Conservation (phyloP, 2,329 filamentous ascomycete species). For the Pleurostoma richardsiae region DNA sequence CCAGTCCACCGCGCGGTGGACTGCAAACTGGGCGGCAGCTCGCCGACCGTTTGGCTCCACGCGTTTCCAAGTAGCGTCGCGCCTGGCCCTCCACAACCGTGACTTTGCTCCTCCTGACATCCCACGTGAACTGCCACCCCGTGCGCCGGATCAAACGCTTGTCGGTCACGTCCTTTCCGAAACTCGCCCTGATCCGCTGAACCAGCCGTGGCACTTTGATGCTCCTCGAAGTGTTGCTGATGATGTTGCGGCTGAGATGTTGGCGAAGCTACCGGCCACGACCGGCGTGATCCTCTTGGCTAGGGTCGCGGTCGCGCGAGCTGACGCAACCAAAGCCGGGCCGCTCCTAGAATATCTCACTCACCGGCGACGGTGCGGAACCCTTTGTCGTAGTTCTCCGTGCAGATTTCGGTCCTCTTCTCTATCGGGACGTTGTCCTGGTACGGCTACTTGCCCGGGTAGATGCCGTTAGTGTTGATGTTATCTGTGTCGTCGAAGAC, state of each 20-base stretch:
- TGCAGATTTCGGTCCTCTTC: conserved; percentile 83
- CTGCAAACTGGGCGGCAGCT: conserved; percentile 80
- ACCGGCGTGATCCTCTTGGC: conserved; percentile 78
- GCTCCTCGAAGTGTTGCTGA: conserved; percentile 74
- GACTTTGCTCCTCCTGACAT: conserved; percentile 67
- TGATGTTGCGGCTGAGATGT: conserved; percentile 73
- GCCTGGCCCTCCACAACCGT: conserved; percentile 62
- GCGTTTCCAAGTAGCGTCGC: conserved; percentile 39
- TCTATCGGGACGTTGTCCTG: conserved; percentile 67
- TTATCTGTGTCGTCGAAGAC: conserved; percentile 78
- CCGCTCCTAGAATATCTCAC: conserved; percentile 77
- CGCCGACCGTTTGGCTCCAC: conserved; percentile 79
- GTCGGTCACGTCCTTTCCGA: conserved; percentile 31
- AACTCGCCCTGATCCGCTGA: conserved; percentile 59
- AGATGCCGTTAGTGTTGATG: conserved; percentile 89
- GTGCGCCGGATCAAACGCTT: conserved; percentile 66
- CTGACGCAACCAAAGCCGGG: conserved; percentile 83
- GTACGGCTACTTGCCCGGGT: conserved; percentile 85
- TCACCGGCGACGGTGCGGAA: conserved; percentile 61
- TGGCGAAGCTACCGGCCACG: conserved; percentile 74
- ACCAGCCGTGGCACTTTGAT: conserved; percentile 66
- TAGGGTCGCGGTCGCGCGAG: conserved; percentile 76
- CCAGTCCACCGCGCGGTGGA: too few relatives aligned
- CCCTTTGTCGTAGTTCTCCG: conserved; percentile 83
- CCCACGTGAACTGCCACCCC: conserved; percentile 81